Percentiles rank a stretch among this genome's conserved stretches.
Conservation (phyloP, 306 rosid genomes). For the Cucumis cinereus region DNA sequence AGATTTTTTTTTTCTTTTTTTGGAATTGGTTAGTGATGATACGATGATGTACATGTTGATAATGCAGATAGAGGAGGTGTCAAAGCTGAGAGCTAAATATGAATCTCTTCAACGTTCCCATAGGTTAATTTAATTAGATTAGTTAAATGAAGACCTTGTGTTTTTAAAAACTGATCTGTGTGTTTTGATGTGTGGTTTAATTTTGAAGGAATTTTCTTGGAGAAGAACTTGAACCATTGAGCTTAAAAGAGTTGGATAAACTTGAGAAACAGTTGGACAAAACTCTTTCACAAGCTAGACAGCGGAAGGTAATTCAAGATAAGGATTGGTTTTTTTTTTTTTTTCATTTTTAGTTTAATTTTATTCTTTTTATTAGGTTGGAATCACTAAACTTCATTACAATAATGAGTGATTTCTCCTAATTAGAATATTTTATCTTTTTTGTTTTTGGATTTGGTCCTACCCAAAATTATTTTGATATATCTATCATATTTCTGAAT, state of each 20-base stretch:
- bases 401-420: background rate
- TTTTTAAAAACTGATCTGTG: no score
- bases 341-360: no score
- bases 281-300: constrained; percentile 43
- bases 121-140: constrained; percentile 23
- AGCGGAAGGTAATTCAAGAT: constrained; percentile 34
- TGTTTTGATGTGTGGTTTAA: background rate
- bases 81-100: constrained; percentile 32
- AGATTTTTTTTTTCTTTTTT: background rate
- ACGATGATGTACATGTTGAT: background rate
- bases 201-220: constrained; percentile 52
- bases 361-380: background rate
- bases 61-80: constrained; percentile 34
- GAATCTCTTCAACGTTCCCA: constrained; percentile 60
- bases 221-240: constrained; percentile 61
- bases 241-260: constrained; percentile 36
- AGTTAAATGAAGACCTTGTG: background rate
- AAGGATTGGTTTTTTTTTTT: background rate
- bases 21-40: background rate
- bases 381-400: background rate
- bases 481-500: background rate
- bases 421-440: background rate
- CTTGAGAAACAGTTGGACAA: constrained; percentile 57
- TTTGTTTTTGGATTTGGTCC: background rate
- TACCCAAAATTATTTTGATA: background rate